phyloP scores from a whole-genome alignment of 495 filamentous ascomycete species.

The Xylaria palmicola region DNA sequence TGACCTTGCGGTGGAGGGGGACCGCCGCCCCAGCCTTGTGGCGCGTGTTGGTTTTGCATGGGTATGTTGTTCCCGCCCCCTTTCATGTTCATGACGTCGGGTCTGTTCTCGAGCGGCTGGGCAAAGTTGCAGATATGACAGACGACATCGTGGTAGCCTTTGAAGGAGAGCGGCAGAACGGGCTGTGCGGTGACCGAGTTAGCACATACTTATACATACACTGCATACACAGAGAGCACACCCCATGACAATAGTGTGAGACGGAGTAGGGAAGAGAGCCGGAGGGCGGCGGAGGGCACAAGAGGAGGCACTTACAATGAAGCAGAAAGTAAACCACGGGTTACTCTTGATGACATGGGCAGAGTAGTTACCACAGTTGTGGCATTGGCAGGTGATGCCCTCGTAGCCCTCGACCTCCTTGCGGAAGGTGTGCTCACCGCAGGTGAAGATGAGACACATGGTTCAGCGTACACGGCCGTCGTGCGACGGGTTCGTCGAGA shows the following conservation, averaged over 20 bases:
- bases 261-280: neutral
- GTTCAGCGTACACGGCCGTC: conserved; percentile 3
- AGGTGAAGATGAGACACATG: conserved; percentile 60
- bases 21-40: conserved; percentile 16
- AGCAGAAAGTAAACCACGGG: conserved; percentile 61
- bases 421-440: conserved; percentile 57
- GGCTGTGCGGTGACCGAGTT: conserved; percentile 35
- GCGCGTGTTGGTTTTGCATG: conserved; percentile 41
- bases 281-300: neutral
- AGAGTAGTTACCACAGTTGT: conserved; percentile 57
- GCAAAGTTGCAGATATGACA: conserved; percentile 57
- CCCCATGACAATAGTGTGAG: too few species aligned
- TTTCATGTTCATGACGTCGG: conserved; percentile 48
- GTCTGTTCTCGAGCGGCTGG: conserved; percentile 54
- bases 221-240: too few species aligned
- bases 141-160: conserved; percentile 54
- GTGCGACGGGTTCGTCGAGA: neutral
- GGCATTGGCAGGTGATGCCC: conserved; percentile 52
- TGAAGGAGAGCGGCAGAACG: conserved; percentile 53
- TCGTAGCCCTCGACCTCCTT: conserved; percentile 56
- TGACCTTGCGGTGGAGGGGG: conserved; percentile 28
- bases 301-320: conserved; percentile 42
- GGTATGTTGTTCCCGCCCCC: conserved; percentile 41
- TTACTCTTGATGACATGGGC: conserved; percentile 52
- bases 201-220: conserved; percentile 10